Evolutionary conservation across 2,329 filamentous ascomycete genomes (phyloP).

Genomic region (Ramichloridium luteum): DNA sequence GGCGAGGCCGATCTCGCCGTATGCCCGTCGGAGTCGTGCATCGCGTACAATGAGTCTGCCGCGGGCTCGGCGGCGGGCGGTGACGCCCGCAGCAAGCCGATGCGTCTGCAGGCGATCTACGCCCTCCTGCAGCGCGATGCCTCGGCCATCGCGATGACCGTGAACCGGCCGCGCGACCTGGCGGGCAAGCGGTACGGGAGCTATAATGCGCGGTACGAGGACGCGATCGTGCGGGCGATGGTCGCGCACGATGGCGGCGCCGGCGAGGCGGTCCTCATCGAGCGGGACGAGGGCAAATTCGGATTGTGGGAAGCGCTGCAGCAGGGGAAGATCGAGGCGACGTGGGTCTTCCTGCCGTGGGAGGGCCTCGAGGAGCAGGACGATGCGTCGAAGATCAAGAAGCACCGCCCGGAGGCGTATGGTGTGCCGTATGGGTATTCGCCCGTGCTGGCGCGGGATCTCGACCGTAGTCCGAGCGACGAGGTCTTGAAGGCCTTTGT

Average conservation of each 20-base stretch:
- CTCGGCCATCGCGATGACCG: constrained; percentile 20
- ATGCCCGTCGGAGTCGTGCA: constrained; percentile 23
- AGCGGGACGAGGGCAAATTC: constrained; percentile 18
- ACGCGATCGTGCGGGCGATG: constrained; percentile 20
- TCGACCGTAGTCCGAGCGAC: constrained; percentile 7
- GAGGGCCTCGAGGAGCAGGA: constrained; percentile 22
- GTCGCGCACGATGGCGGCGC: constrained; percentile 18
- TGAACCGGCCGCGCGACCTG: constrained; percentile 16
- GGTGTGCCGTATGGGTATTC: constrained; percentile 24
- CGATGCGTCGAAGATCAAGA: constrained; percentile 13
- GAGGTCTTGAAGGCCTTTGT: constrained; percentile 18
- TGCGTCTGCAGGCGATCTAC: constrained; percentile 23
- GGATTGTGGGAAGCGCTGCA: constrained; percentile 20
- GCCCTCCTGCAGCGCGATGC: constrained; percentile 24
- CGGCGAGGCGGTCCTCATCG: constrained; percentile 14
- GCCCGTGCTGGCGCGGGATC: constrained; percentile 22
- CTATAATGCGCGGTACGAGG: constrained; percentile 25
- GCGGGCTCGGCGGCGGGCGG: no score
- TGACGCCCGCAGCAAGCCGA: constrained; percentile 16
- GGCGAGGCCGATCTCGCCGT: constrained; percentile 23
- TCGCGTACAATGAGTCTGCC: constrained; percentile 23
- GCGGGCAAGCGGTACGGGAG: constrained; percentile 20
- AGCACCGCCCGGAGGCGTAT: constrained; percentile 17
- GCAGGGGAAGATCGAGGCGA: constrained; percentile 20
- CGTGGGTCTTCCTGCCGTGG: constrained; percentile 25